Percentiles rank a stretch among this genome's conserved stretches.
These are phyloP conservation scores for Daldinia vernicosa DNA, from an alignment of 495 filamentous ascomycete genomes.

Conservation along the genomic window DNA sequence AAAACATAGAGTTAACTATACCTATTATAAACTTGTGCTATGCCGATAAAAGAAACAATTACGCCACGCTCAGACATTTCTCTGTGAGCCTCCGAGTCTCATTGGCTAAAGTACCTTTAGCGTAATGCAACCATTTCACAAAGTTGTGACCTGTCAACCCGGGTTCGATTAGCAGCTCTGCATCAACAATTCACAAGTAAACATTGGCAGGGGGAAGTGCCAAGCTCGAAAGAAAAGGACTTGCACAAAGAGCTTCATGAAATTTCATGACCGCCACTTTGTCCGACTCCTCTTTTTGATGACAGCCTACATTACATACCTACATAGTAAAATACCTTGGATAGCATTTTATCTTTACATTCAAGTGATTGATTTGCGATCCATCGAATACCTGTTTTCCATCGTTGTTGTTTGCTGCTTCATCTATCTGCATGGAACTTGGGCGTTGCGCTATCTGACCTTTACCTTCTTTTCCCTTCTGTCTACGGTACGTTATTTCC, in stretches of 20 bases:
- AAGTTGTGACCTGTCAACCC: conserved; percentile 35
- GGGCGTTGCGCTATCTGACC: conserved; percentile 30
- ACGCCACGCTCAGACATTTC: conserved; percentile 4
- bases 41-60: neutral
- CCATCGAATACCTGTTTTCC: conserved; percentile 5
- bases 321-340: too few species aligned
- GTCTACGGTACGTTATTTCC: conserved; percentile 32
- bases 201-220: conserved; percentile 18
- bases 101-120: conserved; percentile 20
- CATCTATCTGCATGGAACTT: conserved; percentile 15
- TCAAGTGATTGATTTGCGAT: conserved; percentile 18
- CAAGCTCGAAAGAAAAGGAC: conserved; percentile 8
- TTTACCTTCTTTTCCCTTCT: conserved; percentile 18
- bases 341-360: conserved; percentile 1
- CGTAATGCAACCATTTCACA: conserved; percentile 36
- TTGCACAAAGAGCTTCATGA: conserved; percentile 1
- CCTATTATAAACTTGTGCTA: neutral
- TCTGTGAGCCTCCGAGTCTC: neutral
- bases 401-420: conserved; percentile 28
- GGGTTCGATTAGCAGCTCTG: conserved; percentile 15
- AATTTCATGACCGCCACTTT: conserved; percentile 41
- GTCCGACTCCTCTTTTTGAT: conserved; percentile 4
- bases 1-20: conserved; percentile 4
- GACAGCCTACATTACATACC: conserved; percentile 1
- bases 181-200: conserved; percentile 45